Evolutionary conservation across 2,329 filamentous ascomycete species (phyloP), one percentile per base, ranked within the genome.

Genomic region (Botrytis tulipae): DNA sequence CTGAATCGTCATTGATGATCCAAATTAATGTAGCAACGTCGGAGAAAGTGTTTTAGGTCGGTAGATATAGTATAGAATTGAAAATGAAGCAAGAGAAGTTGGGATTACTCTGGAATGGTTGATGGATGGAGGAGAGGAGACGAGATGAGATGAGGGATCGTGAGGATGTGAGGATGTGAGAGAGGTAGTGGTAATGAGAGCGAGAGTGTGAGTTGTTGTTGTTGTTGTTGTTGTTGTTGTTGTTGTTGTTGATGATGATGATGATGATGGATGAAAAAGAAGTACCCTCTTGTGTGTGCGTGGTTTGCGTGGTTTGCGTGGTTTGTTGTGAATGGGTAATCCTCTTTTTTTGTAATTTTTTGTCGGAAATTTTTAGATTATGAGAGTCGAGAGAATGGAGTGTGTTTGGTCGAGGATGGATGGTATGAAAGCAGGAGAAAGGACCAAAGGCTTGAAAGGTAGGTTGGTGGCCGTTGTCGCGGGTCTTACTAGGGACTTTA

Each of bases 1-100:
- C 48, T 68, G 48, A 68, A 68, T 68, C 46, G 46, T 68, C 65
- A 68, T 68, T 68, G 65, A 68, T 68, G 32, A 68, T 42, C 35
- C 48, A 25, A 57, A 37, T 22, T 51, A 40, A 51, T 40, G 32
- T 29, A 54, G 25, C 48, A 54, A n/a, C 32, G 44, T 54, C 46
- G 44, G 32, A 12, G 25, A 37, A 37, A 42, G 51, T n/a, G 44
- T 37, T 22, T 16, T 51, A 51, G 20, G 16, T 14, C 44, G 48
- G 48, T 8, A 29, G 51, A 54, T 54, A 29, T 54, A 29, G 51
- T 51, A 29, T 67, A 67, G 63, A 20, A 67, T 51, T 10, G 32
- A 51, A 65, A 40, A 67, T 12, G 44, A 67, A 67, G 9, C 63
- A 51, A 51, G 46, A 51, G 63, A 51, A n/a, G 29, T 61, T 22